Conservation (phyloP, 2,329 filamentous ascomycete species). For the Bipolaris bicolor region DNA sequence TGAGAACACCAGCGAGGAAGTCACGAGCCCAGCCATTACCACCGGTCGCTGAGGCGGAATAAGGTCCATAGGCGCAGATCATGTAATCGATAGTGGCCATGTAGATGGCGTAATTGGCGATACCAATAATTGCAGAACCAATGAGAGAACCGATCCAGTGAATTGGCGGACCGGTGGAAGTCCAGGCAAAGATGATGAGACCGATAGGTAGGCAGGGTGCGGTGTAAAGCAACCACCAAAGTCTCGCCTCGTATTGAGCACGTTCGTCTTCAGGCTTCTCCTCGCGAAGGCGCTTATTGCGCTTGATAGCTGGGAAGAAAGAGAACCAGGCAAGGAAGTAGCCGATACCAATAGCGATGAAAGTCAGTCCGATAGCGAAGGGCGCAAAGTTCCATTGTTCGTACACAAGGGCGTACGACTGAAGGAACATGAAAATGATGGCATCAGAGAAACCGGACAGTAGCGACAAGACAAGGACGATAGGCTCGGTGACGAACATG, state of each 20-base stretch:
- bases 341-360: slow-evolving; percentile 65
- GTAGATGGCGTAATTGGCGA: slow-evolving; percentile 75
- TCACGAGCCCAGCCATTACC: slow-evolving; percentile 79
- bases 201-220: slow-evolving; percentile 70
- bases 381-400: slow-evolving; percentile 68
- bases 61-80: slow-evolving; percentile 75
- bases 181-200: slow-evolving; percentile 74
- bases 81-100: slow-evolving; percentile 84
- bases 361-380: slow-evolving; percentile 64
- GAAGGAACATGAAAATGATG: slow-evolving; percentile 79
- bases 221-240: slow-evolving; percentile 69
- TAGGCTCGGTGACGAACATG: slow-evolving; percentile 78
- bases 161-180: slow-evolving; percentile 66
- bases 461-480: slow-evolving; percentile 72
- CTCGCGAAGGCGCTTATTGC: slow-evolving; percentile 43
- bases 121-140: slow-evolving; percentile 70
- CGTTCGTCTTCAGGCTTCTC: slow-evolving; percentile 38
- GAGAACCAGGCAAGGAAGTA: slow-evolving; percentile 69
- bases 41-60: slow-evolving; percentile 76
- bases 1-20: slow-evolving; percentile 75
- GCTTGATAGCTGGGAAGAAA: slow-evolving; percentile 61
- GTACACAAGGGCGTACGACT: slow-evolving; percentile 73
- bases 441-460: slow-evolving; percentile 78
- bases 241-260: slow-evolving; percentile 58
- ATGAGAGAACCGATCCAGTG: slow-evolving; percentile 75